A percentile compares a stretch with the other conserved stretches of the same genome.
Conservation (phyloP, 1,284 basidiomycete species). For the Cronartium quercuum region DNA sequence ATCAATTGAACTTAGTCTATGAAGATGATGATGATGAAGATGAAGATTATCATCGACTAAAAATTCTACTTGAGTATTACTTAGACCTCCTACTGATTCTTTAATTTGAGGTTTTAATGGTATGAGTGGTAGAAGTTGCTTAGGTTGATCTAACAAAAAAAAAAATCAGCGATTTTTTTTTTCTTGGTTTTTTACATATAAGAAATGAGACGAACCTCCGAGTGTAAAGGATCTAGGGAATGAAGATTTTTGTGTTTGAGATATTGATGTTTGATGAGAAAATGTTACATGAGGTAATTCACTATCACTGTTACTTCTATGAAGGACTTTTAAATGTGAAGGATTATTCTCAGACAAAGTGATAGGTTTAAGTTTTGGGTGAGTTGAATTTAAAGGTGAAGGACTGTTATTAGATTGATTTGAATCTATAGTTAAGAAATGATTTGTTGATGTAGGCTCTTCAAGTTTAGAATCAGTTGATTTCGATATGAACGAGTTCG, state of each 20-base stretch:
- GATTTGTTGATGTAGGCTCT: no score
- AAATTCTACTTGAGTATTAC: not conserved
- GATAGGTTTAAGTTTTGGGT: not conserved
- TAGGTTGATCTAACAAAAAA: not conserved
- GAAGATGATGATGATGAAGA: not conserved
- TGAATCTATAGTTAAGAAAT: no score
- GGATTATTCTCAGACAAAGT: not conserved
- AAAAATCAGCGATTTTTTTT: not conserved
- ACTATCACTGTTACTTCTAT: conserved; percentile 24
- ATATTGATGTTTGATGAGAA: not conserved
- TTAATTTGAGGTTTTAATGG: no score
- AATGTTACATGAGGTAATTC: not conserved
- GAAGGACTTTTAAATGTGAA: not conserved
- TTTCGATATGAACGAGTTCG: not conserved
- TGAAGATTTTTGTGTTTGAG: not conserved
- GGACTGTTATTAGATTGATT: not conserved
- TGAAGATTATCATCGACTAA: not conserved
- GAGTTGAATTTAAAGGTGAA: not conserved
- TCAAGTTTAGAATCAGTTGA: no score
- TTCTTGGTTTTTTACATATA: no score
- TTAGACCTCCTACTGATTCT: no score
- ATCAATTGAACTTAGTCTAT: not conserved
- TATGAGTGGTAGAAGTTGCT: no score
- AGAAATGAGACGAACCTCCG: not conserved
- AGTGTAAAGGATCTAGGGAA: not conserved